Evolutionary conservation across 371 early-diverging fungal genomes (phyloP), one percentile per base, ranked within the genome.

Genomic region (Mucor saturninus): DNA sequence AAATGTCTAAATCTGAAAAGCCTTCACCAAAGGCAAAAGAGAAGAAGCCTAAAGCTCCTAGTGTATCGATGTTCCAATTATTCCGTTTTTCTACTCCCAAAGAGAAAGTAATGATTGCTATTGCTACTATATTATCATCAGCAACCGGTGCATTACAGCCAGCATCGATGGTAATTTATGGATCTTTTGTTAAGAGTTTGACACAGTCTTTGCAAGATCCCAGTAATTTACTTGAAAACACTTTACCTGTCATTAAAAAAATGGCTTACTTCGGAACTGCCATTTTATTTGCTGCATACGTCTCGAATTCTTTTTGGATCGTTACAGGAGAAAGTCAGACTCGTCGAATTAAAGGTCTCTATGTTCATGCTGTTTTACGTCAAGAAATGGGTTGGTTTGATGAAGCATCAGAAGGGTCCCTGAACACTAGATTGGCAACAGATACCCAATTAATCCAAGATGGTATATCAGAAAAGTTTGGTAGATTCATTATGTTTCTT

Each of bases 301-400:
- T 68, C 14, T 69, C 74, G 4, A 69, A 75, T 35, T 66, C 65
- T 39, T 68, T 71, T 31, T 80, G 80, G 80, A 60, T 76, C 28
- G 28, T 72, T 28, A 69, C 73, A 13, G 79, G 74, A 5, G 71
- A 67, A 46, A 66, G 61, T 42, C 72, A 71, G 42, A 71, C 74
- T 2, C 65, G 75, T 31, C 64, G 77, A 14, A 80, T 80, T 29
- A 69, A 75, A 60, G 42, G 50, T 13, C 15, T 58, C 3, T 93
- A 89, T 51, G 83, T 94, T 49, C 79, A 77, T 48, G 73, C 93
- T 0, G 80, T 94, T 30, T 69, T 98, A 31, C 84, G 89, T 4
- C 96, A 97, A 73, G 92, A 97, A 39, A 85, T 93, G 56, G 86
- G 85, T 14, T 98, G 91, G 89, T 95, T 93, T 67, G 98, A 98